Conservation (phyloP, 495 filamentous ascomycete species). For the Penicillium alfredii region DNA sequence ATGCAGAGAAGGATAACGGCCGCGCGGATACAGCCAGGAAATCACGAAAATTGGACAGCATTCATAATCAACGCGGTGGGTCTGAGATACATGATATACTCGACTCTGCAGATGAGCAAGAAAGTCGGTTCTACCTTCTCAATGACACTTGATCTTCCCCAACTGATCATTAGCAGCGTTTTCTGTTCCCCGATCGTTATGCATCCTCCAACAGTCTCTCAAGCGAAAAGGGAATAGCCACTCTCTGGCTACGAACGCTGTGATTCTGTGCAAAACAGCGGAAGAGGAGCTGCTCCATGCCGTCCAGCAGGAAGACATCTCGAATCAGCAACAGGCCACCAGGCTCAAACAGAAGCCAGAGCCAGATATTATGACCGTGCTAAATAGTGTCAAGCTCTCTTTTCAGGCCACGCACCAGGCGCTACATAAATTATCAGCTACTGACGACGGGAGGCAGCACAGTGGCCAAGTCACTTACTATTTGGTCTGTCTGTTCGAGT, state of each 20-base stretch:
- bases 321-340: neutral
- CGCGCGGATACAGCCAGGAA: too few species aligned
- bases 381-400: constrained; percentile 19
- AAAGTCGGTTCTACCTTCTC: too few species aligned
- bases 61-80: too few species aligned
- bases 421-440: constrained; percentile 27
- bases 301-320: constrained; percentile 1
- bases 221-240: constrained; percentile 21
- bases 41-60: too few species aligned
- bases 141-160: too few species aligned
- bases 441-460: constrained; percentile 9
- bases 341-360: constrained; percentile 9
- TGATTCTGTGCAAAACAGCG: constrained; percentile 24
- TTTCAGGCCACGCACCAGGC: constrained; percentile 23
- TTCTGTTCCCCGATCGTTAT: constrained; percentile 31
- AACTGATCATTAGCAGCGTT: too few species aligned
- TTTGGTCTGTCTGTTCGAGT: constrained; percentile 37
- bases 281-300: constrained; percentile 15
- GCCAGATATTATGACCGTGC: constrained; percentile 9
- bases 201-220: constrained; percentile 26
- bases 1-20: constrained; percentile 4
- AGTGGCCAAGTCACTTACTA: constrained; percentile 31
- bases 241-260: constrained; percentile 17
- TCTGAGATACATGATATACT: too few species aligned
- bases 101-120: too few species aligned